Evolutionary conservation across 179 eudicot genomes (phyloP).

Genomic region (Beta corolliflora): DNA sequence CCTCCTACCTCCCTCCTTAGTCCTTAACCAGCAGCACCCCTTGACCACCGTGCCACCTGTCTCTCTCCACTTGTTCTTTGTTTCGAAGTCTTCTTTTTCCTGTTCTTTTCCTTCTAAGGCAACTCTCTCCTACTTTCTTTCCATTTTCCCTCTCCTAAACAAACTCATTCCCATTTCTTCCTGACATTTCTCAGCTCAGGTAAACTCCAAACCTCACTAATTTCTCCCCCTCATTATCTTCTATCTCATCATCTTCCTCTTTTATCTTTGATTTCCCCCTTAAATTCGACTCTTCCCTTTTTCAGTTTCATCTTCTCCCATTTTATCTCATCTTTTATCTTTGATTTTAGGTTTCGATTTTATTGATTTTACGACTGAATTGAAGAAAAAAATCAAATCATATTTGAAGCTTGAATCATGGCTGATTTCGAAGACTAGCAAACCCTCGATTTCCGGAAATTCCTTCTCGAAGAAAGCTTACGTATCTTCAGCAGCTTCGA

Average conservation of each 20-base stretch:
- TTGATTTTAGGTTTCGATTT: background rate
- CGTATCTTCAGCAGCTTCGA: background rate
- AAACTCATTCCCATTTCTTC: background rate
- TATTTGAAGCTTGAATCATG: background rate
- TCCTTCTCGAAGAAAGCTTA: constrained; percentile 36
- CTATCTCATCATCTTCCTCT: background rate
- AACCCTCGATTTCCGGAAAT: constrained; percentile 19
- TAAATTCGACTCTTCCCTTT: too few species aligned
- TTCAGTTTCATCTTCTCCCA: background rate
- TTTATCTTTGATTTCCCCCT: background rate
- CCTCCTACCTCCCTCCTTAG: too few species aligned
- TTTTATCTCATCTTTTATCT: background rate
- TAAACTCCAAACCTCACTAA: background rate
- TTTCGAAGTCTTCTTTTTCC: background rate
- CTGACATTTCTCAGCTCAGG: background rate
- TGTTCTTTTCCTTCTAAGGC: constrained; percentile 17
- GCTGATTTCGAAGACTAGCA: constrained; percentile 8
- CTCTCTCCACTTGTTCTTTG: background rate
- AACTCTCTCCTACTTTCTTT: background rate
- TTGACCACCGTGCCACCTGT: too few species aligned
- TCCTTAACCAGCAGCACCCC: too few species aligned
- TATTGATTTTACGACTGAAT: background rate
- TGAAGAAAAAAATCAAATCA: background rate
- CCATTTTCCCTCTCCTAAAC: constrained; percentile 2
- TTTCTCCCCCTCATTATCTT: background rate